A percentile compares a stretch with the other conserved stretches of the same genome.
phyloP scores from a whole-genome alignment of 2,329 filamentous ascomycete genomes.

The Aspergillus novofumigatus region DNA sequence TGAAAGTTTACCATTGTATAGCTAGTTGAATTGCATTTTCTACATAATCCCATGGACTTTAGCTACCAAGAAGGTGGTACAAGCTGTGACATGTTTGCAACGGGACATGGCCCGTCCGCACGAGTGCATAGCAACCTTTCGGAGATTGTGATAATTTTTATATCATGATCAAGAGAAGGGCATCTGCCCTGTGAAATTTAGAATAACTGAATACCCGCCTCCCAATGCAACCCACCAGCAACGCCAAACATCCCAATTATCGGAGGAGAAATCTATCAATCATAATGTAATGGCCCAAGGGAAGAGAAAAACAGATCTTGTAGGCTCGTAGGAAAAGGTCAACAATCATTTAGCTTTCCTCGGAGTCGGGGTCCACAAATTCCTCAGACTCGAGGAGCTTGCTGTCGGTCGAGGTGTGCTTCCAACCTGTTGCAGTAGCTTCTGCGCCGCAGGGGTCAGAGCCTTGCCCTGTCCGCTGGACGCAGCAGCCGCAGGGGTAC shows the following conservation, averaged over 20 bases:
- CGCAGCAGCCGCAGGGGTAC: conserved; percentile 18
- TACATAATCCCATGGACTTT: neutral
- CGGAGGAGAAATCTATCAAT: neutral
- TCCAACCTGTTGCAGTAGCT: conserved; percentile 37
- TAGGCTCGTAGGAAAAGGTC: neutral
- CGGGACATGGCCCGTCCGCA: neutral
- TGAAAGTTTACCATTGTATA: neutral
- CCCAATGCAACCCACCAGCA: neutral
- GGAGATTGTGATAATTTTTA: neutral
- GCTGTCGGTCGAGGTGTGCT: conserved; percentile 27
- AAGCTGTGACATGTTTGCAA: neutral
- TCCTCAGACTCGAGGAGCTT: conserved; percentile 21
- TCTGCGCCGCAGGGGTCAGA: conserved; percentile 44
- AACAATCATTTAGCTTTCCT: conserved; percentile 20
- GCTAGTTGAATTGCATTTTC: neutral
- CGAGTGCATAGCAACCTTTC: neutral
- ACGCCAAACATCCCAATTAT: neutral
- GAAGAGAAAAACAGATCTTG: neutral
- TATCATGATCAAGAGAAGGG: neutral
- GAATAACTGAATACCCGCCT: neutral
- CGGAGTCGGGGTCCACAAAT: conserved; percentile 40
- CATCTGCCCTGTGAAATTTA: neutral
- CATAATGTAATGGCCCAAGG: neutral
- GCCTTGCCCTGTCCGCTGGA: conserved; percentile 25
- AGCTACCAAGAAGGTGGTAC: neutral